phyloP scores from a whole-genome alignment of 1,284 basidiomycete species.

The Volvariella volvacea region DNA sequence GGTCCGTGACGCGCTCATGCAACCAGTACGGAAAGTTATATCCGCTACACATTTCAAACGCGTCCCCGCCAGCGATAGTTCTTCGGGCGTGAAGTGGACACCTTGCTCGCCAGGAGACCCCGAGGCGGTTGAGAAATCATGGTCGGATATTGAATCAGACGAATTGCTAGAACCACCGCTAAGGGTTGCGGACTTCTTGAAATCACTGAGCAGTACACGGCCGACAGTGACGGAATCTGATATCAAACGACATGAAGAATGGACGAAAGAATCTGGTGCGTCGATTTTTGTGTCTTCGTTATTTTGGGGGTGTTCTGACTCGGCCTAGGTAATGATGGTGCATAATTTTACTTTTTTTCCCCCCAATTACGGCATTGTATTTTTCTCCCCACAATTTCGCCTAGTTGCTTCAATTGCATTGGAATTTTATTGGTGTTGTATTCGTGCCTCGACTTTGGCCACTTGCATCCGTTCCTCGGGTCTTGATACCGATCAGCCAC shows the following conservation, averaged over 20 bases:
- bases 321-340: background rate
- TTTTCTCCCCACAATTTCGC: too few relatives aligned
- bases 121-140: slow-evolving; percentile 83
- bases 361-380: too few relatives aligned
- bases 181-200: slow-evolving; percentile 78
- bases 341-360: too few relatives aligned
- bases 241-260: slow-evolving; percentile 86
- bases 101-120: slow-evolving; percentile 95
- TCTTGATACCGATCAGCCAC: too few relatives aligned
- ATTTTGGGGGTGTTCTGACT: background rate
- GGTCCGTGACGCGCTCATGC: slow-evolving; percentile 97
- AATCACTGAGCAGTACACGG: slow-evolving; percentile 74
- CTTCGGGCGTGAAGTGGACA: slow-evolving; percentile 57
- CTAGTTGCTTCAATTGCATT: too few relatives aligned
- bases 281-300: background rate
- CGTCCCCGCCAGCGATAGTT: slow-evolving; percentile 27
- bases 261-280: slow-evolving; percentile 84
- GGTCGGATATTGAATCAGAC: slow-evolving; percentile 90
- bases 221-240: slow-evolving; percentile 90
- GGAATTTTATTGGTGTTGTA: too few relatives aligned
- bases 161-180: slow-evolving; percentile 86
- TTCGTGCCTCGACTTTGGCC: too few relatives aligned
- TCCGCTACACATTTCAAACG: slow-evolving; percentile 93
- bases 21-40: slow-evolving; percentile 95
- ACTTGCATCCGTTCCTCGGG: too few relatives aligned